phyloP scores from a whole-genome alignment of 805 yeast species.

The Nakazawaea wyomingensis region DNA sequence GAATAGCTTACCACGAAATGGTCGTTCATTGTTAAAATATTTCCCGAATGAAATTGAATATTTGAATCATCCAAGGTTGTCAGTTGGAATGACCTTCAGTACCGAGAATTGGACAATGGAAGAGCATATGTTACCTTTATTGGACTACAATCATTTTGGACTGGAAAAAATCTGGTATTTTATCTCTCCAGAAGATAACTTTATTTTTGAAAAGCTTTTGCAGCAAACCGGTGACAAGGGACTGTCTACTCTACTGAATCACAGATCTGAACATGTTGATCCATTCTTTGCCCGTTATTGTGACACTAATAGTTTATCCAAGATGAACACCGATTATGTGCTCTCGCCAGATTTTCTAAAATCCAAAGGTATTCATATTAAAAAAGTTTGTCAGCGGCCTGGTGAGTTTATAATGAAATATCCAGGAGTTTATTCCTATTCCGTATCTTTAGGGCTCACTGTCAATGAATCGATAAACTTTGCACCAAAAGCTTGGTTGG shows the following conservation, averaged over 20 bases:
- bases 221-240: not conserved
- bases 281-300: slow-evolving; percentile 1
- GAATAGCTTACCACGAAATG: slow-evolving; percentile 45
- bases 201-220: slow-evolving; percentile 43
- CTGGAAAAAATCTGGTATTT: slow-evolving; percentile 55
- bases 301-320: slow-evolving; percentile 1
- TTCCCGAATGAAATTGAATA: slow-evolving; percentile 35
- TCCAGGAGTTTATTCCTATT: slow-evolving; percentile 50
- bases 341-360: slow-evolving; percentile 45
- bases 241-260: not conserved
- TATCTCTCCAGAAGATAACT: slow-evolving; percentile 51
- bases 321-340: slow-evolving; percentile 38
- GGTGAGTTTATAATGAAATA: slow-evolving; percentile 57
- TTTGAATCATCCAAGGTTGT: slow-evolving; percentile 37
- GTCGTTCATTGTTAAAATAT: slow-evolving; percentile 44
- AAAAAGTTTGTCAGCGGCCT: slow-evolving; percentile 48
- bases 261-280: slow-evolving; percentile 3
- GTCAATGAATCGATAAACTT: slow-evolving; percentile 52
- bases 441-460: slow-evolving; percentile 49
- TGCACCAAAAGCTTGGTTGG: slow-evolving; percentile 55
- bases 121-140: slow-evolving; percentile 52
- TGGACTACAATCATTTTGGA: slow-evolving; percentile 54
- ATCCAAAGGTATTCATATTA: slow-evolving; percentile 42
- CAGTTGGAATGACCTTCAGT: slow-evolving; percentile 49
- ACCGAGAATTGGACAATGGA: slow-evolving; percentile 53